Evolutionary conservation across 1,284 basidiomycete genomes (phyloP).

Genomic region (Microbotryomycetes sp.): DNA sequence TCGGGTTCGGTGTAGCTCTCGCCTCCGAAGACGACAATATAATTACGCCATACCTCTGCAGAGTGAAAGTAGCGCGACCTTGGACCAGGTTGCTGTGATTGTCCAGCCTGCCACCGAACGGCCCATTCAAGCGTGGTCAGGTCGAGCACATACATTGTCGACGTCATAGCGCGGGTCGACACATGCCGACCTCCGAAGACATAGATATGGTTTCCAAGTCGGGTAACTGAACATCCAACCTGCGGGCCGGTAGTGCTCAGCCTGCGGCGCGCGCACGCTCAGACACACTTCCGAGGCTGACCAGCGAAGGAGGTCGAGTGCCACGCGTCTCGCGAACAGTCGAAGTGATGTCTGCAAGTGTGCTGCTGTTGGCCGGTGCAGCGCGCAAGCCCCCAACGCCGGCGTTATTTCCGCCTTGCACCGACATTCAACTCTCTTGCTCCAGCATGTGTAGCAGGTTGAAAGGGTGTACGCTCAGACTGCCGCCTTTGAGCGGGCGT

Average conservation of each 20-base stretch:
- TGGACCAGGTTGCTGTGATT: not conserved
- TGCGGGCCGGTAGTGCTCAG: not conserved
- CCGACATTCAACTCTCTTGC: too few species aligned
- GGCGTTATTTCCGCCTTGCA: too few species aligned
- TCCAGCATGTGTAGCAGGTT: too few species aligned
- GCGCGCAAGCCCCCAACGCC: too few species aligned
- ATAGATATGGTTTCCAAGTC: conserved; percentile 73
- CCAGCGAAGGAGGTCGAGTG: not conserved
- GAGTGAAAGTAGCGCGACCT: conserved; percentile 67
- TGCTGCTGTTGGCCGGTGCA: too few species aligned
- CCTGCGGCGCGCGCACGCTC: not conserved
- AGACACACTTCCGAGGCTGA: not conserved
- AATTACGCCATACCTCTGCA: conserved; percentile 76
- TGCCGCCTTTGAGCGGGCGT: too few species aligned
- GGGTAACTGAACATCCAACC: conserved; percentile 57
- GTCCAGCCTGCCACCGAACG: conserved; percentile 48
- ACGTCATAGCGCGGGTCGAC: conserved; percentile 73
- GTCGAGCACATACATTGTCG: conserved; percentile 80
- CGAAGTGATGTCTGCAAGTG: not conserved
- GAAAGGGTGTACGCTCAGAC: too few species aligned
- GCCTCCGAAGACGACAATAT: conserved; percentile 82
- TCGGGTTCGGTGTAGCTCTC: conserved; percentile 65
- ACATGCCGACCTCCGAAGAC: conserved; percentile 85
- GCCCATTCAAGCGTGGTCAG: conserved; percentile 70
- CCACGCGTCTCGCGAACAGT: not conserved